phyloP scores from a whole-genome alignment of 805 yeast species.

The Candida silvicultrix region DNA sequence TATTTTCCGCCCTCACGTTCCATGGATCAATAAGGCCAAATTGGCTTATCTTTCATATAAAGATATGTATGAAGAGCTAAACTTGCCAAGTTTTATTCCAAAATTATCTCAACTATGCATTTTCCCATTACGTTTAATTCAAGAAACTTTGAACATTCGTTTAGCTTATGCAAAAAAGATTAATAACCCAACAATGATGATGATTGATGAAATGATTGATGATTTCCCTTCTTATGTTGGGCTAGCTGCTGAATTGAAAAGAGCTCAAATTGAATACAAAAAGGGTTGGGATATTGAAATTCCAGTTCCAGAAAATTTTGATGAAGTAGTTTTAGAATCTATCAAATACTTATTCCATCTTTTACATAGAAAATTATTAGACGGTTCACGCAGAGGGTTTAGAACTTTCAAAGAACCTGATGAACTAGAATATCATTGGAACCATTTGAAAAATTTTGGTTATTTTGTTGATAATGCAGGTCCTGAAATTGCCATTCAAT shows the following conservation, averaged over 20 bases:
- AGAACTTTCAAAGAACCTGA: slow-evolving; percentile 90
- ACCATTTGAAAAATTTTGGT: slow-evolving; percentile 70
- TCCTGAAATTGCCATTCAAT: slow-evolving; percentile 71
- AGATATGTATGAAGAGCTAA: slow-evolving; percentile 55
- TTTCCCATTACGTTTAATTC: slow-evolving; percentile 75
- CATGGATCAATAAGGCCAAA: slow-evolving; percentile 79
- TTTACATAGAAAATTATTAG: slow-evolving; percentile 70
- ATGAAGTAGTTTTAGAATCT: slow-evolving; percentile 64
- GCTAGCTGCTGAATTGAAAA: slow-evolving; percentile 69
- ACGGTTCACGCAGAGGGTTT: slow-evolving; percentile 65
- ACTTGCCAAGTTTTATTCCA: slow-evolving; percentile 67
- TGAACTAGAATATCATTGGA: slow-evolving; percentile 78
- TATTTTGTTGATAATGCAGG: slow-evolving; percentile 77
- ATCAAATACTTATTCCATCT: slow-evolving; percentile 66
- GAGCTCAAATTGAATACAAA: slow-evolving; percentile 54
- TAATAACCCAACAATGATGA: slow-evolving; percentile 85
- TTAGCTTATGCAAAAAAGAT: slow-evolving; percentile 72
- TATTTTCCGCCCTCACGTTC: slow-evolving; percentile 62
- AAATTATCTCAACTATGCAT: slow-evolving; percentile 57
- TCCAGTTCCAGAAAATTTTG: slow-evolving; percentile 56
- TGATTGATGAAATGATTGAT: slow-evolving; percentile 89
- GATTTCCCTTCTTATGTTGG: slow-evolving; percentile 75
- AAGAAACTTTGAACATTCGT: slow-evolving; percentile 70
- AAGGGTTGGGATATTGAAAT: slow-evolving; percentile 65
- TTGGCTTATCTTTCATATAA: slow-evolving; percentile 60